Evolutionary conservation across 2,329 filamentous ascomycete species (phyloP).

Genomic region (Fusarium sp.): DNA sequence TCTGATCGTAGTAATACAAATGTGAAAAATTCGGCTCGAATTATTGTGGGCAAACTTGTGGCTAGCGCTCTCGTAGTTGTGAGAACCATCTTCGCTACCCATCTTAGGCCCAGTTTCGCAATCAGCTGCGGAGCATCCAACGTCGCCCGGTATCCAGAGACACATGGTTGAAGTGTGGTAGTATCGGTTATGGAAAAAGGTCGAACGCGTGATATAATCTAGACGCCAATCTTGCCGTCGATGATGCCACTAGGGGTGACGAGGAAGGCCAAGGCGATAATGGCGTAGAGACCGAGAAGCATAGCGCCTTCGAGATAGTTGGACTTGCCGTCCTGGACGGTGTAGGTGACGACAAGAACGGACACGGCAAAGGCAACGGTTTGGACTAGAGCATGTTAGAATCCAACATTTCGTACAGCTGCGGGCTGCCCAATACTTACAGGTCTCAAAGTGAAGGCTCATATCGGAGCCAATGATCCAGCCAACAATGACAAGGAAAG

Average conservation of each 20-base stretch:
- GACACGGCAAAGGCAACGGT: conserved; percentile 82
- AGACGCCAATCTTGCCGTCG: conserved; percentile 44
- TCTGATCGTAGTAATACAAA: conserved; percentile 40
- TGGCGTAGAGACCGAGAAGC: conserved; percentile 65
- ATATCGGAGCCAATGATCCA: conserved; percentile 81
- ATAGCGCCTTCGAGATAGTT: conserved; percentile 88
- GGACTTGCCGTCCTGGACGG: conserved; percentile 83
- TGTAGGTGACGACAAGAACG: conserved; percentile 80
- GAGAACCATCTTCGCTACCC: background rate
- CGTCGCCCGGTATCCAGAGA: background rate
- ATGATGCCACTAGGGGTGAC: conserved; percentile 63
- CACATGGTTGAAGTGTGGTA: background rate
- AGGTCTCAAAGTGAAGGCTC: conserved; percentile 82
- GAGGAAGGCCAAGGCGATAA: conserved; percentile 72
- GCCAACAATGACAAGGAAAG: conserved; percentile 81
- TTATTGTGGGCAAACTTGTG: conserved; percentile 17
- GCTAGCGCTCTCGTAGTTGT: background rate
- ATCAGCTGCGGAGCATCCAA: conserved; percentile 3
- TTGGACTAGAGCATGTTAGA: conserved; percentile 63
- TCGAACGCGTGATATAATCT: conserved; percentile 1
- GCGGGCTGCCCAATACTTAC: conserved; percentile 42
- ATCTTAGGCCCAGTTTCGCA: background rate
- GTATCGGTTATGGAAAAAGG: background rate
- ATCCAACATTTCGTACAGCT: background rate
- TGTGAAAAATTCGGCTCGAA: conserved; percentile 25